Base-by-base conservation (phyloP, 2,329 filamentous ascomycete species). In the Dothistroma septosporum region DNA sequence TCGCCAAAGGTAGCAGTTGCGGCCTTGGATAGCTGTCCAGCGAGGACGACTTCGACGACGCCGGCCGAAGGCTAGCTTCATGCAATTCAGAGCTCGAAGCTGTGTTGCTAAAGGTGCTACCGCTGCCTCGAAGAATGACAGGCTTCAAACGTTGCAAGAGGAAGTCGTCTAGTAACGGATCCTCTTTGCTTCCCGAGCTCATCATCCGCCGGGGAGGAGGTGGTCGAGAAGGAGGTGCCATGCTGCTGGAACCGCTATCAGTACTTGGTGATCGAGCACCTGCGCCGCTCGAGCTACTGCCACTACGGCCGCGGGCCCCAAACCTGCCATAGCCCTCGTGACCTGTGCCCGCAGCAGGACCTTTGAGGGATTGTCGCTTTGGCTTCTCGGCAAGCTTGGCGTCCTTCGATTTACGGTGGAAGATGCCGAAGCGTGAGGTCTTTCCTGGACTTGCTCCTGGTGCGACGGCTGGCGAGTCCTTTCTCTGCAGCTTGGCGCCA, bases 261-360 rank as follows among this genome's bases (percentile, higher is more conserved):
- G 77, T 74, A 66, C 79, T 81, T 8, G 76, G 73, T 24, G 79
- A 80, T 35, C 78, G 76, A 50, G 76, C 74, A 49, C 79, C 77
- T 72, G 24, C 79, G n/a, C 78, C 72, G 24, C 79, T 83, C 8
- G 80, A 76, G 21, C 80, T 77, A 68, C 84, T 87, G 61, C 82
- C 84, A 69, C 86, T 91, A 57, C 88, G 83, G 32, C 87, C 83
- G 60, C 86, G 83, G 32, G 81, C 78, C 2, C 86, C 85, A 59
- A 90, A 79, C 59, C 83, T 83, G 0, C 88, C 88, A 69, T 93
- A 92, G 1, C 89, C 89, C 77, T 97, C 93, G 70, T 97, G 92
- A 0, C 93, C 93, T 41, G 93, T 97, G n/a, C 93, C 93, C 46
- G 93, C 93, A 16, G 84, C 85, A 22, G 93, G 93, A 0, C 93